phyloP scores from a whole-genome alignment of 1,284 basidiomycete genomes.

The Papiliotrema fonsecae region DNA sequence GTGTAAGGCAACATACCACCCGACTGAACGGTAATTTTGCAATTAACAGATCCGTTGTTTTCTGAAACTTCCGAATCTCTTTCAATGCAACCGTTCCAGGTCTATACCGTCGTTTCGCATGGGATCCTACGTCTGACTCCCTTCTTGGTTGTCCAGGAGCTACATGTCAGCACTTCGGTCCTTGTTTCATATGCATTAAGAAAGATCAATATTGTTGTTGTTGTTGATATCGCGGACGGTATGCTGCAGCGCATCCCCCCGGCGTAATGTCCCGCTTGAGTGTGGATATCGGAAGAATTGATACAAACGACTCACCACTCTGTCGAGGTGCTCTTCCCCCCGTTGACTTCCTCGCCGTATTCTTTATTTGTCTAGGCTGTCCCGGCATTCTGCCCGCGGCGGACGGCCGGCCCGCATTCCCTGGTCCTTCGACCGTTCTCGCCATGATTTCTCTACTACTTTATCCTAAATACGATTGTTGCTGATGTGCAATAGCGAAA shows the following conservation, averaged over 20 bases:
- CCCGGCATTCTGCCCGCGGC: not conserved
- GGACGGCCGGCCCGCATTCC: not conserved
- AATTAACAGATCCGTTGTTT: constrained; percentile 80
- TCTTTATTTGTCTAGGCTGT: constrained; percentile 13
- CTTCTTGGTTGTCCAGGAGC: not conserved
- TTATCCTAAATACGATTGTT: no score
- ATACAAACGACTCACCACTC: constrained; percentile 16
- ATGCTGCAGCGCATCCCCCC: no score
- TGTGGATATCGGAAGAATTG: not conserved
- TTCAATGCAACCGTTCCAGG: constrained; percentile 83
- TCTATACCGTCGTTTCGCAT: constrained; percentile 56
- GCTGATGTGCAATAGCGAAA: no score
- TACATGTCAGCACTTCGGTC: not conserved
- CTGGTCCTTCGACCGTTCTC: constrained; percentile 1
- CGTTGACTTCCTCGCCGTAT: constrained; percentile 38
- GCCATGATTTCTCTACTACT: no score
- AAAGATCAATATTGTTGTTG: not conserved
- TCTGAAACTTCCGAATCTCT: constrained; percentile 91
- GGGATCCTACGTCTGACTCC: constrained; percentile 3
- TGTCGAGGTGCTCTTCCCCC: constrained; percentile 32
- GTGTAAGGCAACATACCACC: constrained; percentile 59
- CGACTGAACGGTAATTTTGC: constrained; percentile 86
- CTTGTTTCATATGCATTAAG: not conserved
- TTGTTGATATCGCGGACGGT: no score
- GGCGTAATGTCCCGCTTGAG: no score